Evolutionary conservation across 2,329 filamentous ascomycete species (phyloP).

Genomic region (Aspergillus pseudoterreus): DNA sequence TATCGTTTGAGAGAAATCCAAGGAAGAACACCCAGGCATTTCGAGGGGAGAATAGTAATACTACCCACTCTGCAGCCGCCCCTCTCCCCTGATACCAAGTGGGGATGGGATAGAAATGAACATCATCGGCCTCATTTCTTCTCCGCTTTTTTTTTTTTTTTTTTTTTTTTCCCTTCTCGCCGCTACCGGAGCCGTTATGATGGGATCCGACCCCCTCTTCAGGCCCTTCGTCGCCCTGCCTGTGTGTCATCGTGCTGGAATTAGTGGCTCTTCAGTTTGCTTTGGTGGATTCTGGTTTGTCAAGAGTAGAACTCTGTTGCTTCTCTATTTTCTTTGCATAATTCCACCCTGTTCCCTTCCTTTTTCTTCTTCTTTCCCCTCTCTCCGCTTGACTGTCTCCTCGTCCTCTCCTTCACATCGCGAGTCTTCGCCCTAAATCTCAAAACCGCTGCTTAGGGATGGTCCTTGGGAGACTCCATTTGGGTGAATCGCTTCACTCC

Average conservation of each 20-base stretch:
- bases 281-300: too few relatives aligned
- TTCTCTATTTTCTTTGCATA: neutral
- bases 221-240: too few relatives aligned
- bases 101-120: neutral
- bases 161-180: conserved; percentile 1
- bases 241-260: too few relatives aligned
- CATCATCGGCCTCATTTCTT: neutral
- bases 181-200: conserved; percentile 12
- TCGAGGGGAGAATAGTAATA: neutral
- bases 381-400: conserved; percentile 1
- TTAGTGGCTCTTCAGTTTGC: too few relatives aligned
- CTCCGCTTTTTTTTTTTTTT: neutral
- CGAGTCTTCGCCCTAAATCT: too few relatives aligned
- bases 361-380: conserved; percentile 1
- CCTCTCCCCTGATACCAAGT: neutral
- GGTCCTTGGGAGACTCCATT: conserved; percentile 1
- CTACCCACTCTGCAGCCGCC: neutral
- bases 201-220: neutral
- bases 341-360: conserved; percentile 1
- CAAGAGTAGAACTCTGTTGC: too few relatives aligned
- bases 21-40: too few relatives aligned
- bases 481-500: conserved; percentile 8
- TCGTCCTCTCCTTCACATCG: neutral
- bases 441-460: neutral
- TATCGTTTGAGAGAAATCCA: too few relatives aligned